Conservation (phyloP, 768 basidiomycete species). For the Infundibulicybe gibba region DNA sequence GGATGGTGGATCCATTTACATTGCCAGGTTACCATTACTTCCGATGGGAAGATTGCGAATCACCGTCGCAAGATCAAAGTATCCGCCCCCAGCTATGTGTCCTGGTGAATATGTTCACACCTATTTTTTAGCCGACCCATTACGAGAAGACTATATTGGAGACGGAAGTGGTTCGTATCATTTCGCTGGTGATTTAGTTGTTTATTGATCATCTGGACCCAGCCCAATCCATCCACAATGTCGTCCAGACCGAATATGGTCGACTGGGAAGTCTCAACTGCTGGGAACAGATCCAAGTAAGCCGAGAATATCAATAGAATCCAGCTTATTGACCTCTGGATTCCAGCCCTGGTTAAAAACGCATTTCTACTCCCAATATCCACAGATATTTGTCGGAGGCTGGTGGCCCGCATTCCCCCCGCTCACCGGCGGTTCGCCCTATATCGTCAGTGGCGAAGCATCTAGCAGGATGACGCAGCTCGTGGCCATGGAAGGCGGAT, state of each 20-base stretch:
- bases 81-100: not conserved
- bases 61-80: conserved; percentile 28
- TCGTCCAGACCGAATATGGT: conserved; percentile 23
- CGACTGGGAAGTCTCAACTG: conserved; percentile 23
- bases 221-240: conserved; percentile 28
- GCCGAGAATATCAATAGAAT: not conserved
- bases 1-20: conserved; percentile 20
- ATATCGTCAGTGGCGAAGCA: conserved; percentile 24
- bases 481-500: conserved; percentile 26
- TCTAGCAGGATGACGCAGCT: conserved; percentile 24
- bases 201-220: not conserved
- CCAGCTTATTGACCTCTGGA: not conserved
- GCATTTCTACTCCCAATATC: conserved; percentile 26
- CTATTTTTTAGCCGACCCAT: conserved; percentile 20
- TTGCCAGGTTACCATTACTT: conserved; percentile 23
- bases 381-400: conserved; percentile 25
- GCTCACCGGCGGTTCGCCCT: conserved; percentile 19
- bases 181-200: not conserved
- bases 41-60: conserved; percentile 21
- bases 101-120: conserved; percentile 5
- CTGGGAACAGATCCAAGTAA: conserved; percentile 25
- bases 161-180: conserved; percentile 22
- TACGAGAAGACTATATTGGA: conserved; percentile 27
- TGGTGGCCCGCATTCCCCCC: conserved; percentile 29
- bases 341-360: conserved; percentile 24